Evolutionary conservation across 2,329 filamentous ascomycete genomes (phyloP).

Genomic region (Purpureocillium takamizusanense): DNA sequence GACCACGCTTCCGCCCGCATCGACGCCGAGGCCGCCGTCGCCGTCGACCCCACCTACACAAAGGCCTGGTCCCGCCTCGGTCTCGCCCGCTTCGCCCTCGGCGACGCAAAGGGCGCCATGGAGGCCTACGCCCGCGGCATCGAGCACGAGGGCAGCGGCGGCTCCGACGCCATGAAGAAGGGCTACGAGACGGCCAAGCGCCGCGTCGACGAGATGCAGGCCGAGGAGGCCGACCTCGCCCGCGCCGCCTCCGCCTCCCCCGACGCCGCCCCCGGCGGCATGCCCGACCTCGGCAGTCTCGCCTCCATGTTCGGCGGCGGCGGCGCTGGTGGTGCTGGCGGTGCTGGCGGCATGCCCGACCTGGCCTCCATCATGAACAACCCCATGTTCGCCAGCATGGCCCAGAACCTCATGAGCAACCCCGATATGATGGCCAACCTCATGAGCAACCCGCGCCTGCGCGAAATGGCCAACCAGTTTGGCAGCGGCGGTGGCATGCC

Average conservation of each 20-base stretch:
- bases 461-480: constrained; percentile 80
- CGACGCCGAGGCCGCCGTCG: constrained; percentile 86
- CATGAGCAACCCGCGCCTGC: constrained; percentile 86
- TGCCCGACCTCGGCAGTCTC: constrained; percentile 62
- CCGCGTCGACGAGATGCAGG: constrained; percentile 71
- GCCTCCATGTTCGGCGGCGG: constrained; percentile 56
- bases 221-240: constrained; percentile 26
- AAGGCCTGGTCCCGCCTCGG: constrained; percentile 96
- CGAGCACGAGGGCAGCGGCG: constrained; percentile 85
- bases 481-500: constrained; percentile 77
- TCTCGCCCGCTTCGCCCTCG: constrained; percentile 82
- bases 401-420: constrained; percentile 95
- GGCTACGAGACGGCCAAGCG: constrained; percentile 89
- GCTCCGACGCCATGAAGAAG: constrained; percentile 95
- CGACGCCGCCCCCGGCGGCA: constrained; percentile 47
- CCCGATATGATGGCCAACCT: constrained; percentile 84
- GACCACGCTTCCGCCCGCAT: constrained; percentile 77
- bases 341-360: constrained; percentile 78
- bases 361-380: constrained; percentile 85
- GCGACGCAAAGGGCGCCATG: constrained; percentile 84
- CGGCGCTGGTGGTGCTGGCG: constrained; percentile 50
- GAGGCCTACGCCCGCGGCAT: constrained; percentile 92
- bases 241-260: constrained; percentile 40
- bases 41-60: constrained; percentile 84
- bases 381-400: constrained; percentile 97